Base-by-base conservation (phyloP, 805 yeast species). In the Myxozyma mucilagina region DNA sequence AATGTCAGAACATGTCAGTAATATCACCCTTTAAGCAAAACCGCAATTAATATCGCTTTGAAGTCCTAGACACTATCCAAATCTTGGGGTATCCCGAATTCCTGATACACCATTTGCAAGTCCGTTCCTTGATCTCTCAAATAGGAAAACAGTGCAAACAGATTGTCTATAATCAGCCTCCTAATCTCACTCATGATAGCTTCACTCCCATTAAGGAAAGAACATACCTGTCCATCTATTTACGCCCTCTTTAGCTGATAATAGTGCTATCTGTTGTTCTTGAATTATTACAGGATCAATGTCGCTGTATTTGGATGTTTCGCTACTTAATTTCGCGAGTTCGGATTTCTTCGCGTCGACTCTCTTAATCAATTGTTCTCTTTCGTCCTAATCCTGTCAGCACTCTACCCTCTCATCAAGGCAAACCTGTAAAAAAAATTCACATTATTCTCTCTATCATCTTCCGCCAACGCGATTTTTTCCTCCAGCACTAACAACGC, bases 81-180 rank as follows among this genome's bases (percentile, higher is more conserved):
- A 24, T 57, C 60, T 4, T 74, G 76, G 0, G 85, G 84, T 4
- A 82, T 73, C 3, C 71, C 75, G 45, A 81, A 70, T 64, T 80
- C 83, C 16, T 70, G 60, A 31, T 74, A 68, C 20, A 82, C 69
- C 18, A 66, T 67, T 6, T 64, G 61, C 14, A 74, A 60, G 3
- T 69, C 68, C 9, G 79, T 66, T 5, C 71, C 73, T 16, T 71
- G 70, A 16, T 67, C 70, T 3, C 73, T 64, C 34, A 82, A 73
- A 60, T 76, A 77, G 7, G 70, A 72, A 0, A 79, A 56, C 24
- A 82, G 54, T 0, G 71, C 47, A 50, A 79, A 82, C 50, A 82
- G 76, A 58, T 78, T 80, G 60, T 82, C 83, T 14, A 76, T 29
- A 39, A 5, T 24, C 29, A 24, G 29, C 29, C 29, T 24, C 29